Percentiles rank a stretch among this genome's conserved stretches.
phyloP scores from a whole-genome alignment of 139 green algal genomes.

The Gonium pectorale region DNA sequence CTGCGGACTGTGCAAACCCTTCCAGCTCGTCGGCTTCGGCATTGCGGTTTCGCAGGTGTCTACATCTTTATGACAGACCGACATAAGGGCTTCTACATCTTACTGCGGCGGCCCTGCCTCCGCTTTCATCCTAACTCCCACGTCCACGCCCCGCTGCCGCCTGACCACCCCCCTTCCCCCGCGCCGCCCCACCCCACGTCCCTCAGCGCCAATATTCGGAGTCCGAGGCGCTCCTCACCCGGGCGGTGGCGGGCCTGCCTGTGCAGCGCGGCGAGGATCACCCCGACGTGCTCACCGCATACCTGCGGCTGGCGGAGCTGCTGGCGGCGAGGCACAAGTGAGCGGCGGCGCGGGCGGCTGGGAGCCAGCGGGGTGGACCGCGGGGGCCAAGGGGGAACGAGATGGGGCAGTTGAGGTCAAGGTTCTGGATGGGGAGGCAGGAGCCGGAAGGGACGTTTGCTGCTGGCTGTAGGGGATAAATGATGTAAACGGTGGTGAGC shows the following conservation, averaged over 20 bases:
- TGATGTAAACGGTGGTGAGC: no score
- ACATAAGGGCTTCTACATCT: neutral
- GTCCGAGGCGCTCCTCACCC: neutral
- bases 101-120: neutral
- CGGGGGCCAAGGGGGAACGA: no score
- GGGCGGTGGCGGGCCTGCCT: neutral
- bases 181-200: neutral
- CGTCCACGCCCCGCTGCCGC: no score
- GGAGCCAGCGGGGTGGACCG: no score
- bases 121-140: no score
- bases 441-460: no score
- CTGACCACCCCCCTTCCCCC: neutral
- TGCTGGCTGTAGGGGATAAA: no score
- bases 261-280: neutral
- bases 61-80: neutral
- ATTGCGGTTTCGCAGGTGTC: neutral
- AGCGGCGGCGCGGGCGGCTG: neutral
- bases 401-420: no score
- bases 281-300: neutral
- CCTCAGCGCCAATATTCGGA: slow-evolving; percentile 3
- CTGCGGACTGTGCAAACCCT: no score
- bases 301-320: slow-evolving; percentile 23
- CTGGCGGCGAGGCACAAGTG: slow-evolving; percentile 19
- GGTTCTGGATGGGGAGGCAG: no score
- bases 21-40: neutral